Evolutionary conservation across 2,329 filamentous ascomycete genomes (phyloP), one percentile per base, ranked within the genome.

Genomic region (Periconia sp.): DNA sequence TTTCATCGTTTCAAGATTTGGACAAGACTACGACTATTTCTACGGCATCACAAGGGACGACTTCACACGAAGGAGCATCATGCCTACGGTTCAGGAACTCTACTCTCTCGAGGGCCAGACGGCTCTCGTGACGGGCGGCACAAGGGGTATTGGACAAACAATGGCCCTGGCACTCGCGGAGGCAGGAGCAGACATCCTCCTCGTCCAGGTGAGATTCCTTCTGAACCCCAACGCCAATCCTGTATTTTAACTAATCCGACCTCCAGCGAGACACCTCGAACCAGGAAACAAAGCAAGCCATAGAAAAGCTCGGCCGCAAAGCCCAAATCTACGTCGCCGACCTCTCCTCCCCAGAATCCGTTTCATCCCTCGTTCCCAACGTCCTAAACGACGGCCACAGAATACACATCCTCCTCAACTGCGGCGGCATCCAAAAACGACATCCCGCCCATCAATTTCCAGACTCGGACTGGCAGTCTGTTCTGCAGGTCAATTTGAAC

Each of bases 401-500:
- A 63, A 82, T 95, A 51, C 81, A 88, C 63, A 88, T 95, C 61
- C 81, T 95, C 6, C 74, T 95, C 57, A 95, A 92, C 74, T 92
- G 88, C 72, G 91, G 88, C 13, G 91, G 91, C 18, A 92, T 95
- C 64, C 91, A 95, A 70, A 80, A 84, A 50, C 80, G 90, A 11
- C 87, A 94, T 68, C 83, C 88, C 0, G 84, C 86, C 30, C 83
- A 90, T 57, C 70, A 80, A 46, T 95, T 95, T 64, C 89, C 89
- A 0, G 82, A 87, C 63, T 72, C 76, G 31, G 88, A 94, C 73
- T 95, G 89, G 80, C 80, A 87, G 62, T 82, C 87, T 60, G 87
- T 96, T 21, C 75, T 96, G 29, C 88, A 95, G 75, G 87, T 95
- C 36, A 96, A 96, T 73, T 82, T 95, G 32, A 87, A 81, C 62